Percentiles rank a stretch among this genome's conserved stretches.
phyloP scores from a whole-genome alignment of 257 asterid genomes.

The Nemophila menziesii region DNA sequence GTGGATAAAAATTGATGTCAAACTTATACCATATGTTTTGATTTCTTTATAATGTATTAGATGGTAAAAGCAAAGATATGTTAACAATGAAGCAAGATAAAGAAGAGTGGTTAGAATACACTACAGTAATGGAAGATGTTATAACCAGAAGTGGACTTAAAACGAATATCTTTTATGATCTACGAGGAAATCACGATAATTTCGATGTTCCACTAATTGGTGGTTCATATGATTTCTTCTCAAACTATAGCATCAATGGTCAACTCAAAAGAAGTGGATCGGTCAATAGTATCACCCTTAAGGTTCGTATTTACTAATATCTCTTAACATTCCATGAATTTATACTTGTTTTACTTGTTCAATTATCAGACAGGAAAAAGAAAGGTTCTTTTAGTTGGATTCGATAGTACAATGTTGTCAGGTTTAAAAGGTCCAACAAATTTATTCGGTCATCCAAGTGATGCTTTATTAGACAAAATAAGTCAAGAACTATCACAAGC shows the following conservation, averaged over 20 bases:
- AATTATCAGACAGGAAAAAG: slow-evolving; percentile 54
- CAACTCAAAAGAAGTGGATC: slow-evolving; percentile 42
- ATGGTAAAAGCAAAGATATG: slow-evolving; percentile 93
- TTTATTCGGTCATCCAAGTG: slow-evolving; percentile 93
- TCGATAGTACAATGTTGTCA: slow-evolving; percentile 60
- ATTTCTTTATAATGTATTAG: slow-evolving; percentile 26
- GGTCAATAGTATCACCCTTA: slow-evolving; percentile 59
- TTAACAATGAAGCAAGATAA: slow-evolving; percentile 70
- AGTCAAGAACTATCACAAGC: slow-evolving; percentile 54
- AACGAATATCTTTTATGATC: slow-evolving; percentile 53
- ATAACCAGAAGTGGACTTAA: slow-evolving; percentile 64
- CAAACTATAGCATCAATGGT: slow-evolving; percentile 57
- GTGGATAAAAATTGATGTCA: not conserved
- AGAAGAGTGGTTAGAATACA: slow-evolving; percentile 83
- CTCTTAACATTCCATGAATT: slow-evolving; percentile 3
- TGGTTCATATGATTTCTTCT: slow-evolving; percentile 63
- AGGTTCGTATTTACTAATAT: slow-evolving; percentile 28
- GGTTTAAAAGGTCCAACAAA: slow-evolving; percentile 96
- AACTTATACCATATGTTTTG: not conserved
- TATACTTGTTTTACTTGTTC: slow-evolving; percentile 16
- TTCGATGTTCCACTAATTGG: slow-evolving; percentile 70
- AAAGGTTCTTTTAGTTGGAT: slow-evolving; percentile 68
- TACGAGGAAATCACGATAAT: slow-evolving; percentile 91
- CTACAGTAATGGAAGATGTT: slow-evolving; percentile 60
- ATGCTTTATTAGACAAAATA: slow-evolving; percentile 42